Evolutionary conservation across 2,329 filamentous ascomycete species (phyloP).

Genomic region (Hypoxylon sp.): DNA sequence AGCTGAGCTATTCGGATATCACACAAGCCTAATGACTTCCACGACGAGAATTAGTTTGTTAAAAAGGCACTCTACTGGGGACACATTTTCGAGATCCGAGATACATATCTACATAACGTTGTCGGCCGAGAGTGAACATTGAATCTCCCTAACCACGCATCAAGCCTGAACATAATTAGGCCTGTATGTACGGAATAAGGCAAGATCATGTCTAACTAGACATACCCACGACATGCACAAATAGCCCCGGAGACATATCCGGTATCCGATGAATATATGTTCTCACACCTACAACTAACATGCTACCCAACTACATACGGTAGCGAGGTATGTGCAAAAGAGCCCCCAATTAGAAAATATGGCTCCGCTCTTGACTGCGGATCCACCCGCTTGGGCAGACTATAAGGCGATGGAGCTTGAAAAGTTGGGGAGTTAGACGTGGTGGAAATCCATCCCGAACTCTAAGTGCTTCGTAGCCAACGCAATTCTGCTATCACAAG

Average conservation of each 20-base stretch:
- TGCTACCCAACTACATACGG: too few species aligned
- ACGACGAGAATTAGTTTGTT: not conserved
- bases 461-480: slow-evolving; percentile 6
- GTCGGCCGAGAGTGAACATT: slow-evolving; percentile 15
- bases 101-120: not conserved
- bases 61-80: not conserved
- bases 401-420: slow-evolving; percentile 3
- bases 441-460: slow-evolving; percentile 5
- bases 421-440: slow-evolving; percentile 1
- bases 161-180: slow-evolving; percentile 7
- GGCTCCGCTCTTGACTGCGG: slow-evolving; percentile 11
- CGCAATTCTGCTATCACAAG: not conserved
- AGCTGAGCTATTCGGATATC: slow-evolving; percentile 4
- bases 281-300: not conserved
- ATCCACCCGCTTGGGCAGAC: slow-evolving; percentile 3
- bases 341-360: not conserved
- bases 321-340: not conserved
- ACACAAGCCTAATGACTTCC: slow-evolving; percentile 4
- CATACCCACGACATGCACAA: not conserved
- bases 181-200: slow-evolving; percentile 4
- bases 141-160: slow-evolving; percentile 7
- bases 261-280: not conserved
- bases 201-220: not conserved
- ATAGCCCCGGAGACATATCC: not conserved
- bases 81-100: not conserved